Evolutionary conservation across 257 asterid genomes (phyloP), one percentile per base, ranked within the genome.

Genomic region (Paulownia fortunei): DNA sequence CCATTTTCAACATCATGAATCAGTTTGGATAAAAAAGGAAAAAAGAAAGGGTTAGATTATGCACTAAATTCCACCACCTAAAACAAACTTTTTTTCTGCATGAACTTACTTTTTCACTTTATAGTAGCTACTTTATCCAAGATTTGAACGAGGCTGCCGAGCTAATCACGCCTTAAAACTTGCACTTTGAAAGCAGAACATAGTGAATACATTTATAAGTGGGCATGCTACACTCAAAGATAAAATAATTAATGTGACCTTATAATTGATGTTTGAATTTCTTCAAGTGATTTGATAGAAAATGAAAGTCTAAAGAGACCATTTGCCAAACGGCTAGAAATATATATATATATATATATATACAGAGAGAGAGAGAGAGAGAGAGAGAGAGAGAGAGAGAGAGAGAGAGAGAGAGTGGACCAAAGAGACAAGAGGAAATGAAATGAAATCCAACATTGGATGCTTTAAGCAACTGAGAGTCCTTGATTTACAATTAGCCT

Each of bases 121-220:
- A 60, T 67, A 37, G 12, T 36, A 19, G 54, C 5, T 2, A 42
- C 8, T 9, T 30, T 8, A 15, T 32, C 5, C 51, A 72, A 72
- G 64, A 34, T 72, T 72, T 52, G 54, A 71, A 54, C 27, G 16
- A 27, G n/a, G 23, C 0, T 15, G 7, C n/a, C n/a, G n/a, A 72
- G 46, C 59, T 41, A 73, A 73, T 59, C 37, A 59, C 78, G 78
- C 70, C 78, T 8, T 8, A 6, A 30, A 58, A 0, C 19, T 44
- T 10, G 74, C 18, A 47, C 11, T 15, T 39, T 5, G 18, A 63
- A 36, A 63, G 49, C 15, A 2, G 18, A 30, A 62, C 3, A 27
- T 24, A 61, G 39, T 55, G 32, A 8, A 12, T 30, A 60, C n/a
- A 60, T 15, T 1, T 30, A 12, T 4, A 67, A 49, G 4, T 67